Percentiles rank a stretch among this genome's conserved stretches.
phyloP scores from a whole-genome alignment of 305 asterid genomes.

The Solanum hybrid region DNA sequence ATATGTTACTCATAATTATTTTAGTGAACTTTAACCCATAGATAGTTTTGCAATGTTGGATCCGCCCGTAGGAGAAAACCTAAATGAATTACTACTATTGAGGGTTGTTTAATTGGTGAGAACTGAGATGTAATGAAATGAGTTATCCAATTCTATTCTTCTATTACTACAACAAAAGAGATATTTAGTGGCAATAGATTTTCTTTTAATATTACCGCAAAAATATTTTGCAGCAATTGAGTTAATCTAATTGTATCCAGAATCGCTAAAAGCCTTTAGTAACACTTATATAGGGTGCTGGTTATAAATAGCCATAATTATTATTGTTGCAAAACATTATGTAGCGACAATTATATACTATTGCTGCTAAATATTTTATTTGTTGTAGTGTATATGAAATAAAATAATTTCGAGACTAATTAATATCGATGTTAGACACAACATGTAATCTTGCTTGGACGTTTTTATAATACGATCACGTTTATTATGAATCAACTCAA shows the following conservation, averaged over 20 bases:
- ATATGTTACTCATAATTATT: no score
- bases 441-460: background rate
- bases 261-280: no score
- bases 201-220: no score
- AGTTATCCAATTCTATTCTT: background rate
- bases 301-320: no score
- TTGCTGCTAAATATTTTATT: no score
- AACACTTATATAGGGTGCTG: background rate
- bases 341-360: no score
- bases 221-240: no score
- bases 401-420: background rate
- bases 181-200: no score
- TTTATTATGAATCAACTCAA: background rate
- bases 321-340: no score
- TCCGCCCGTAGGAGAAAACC: background rate
- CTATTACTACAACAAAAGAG: no score
- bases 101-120: background rate
- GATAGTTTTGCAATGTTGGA: background rate
- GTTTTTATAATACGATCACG: background rate
- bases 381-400: background rate
- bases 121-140: background rate
- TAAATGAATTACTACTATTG: background rate
- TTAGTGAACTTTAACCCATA: background rate
- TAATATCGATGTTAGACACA: background rate
- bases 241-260: no score